Base-by-base conservation (phyloP, 352 stramenopile species). In the Globisporangium paroecandrum region DNA sequence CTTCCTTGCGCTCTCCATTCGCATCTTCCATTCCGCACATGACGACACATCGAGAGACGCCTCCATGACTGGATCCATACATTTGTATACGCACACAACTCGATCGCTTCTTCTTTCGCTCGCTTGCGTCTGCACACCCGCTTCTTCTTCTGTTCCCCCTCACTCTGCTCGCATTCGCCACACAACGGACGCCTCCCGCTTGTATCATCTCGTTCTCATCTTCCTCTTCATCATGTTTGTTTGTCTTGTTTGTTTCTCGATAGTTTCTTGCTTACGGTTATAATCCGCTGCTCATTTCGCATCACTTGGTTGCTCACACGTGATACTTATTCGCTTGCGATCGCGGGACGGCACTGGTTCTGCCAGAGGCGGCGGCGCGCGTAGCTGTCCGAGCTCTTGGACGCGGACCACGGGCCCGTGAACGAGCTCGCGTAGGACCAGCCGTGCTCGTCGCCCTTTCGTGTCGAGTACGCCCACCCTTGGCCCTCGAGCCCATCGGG, bases 381-480 rank as follows among this genome's bases (percentile, higher is more conserved):
- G 54, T 83, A 91, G 38, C 64, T 70, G 25, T 68, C 54, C 38
- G 71, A 75, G 20, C 70, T 54, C 36, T 68, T 65, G 1, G 58
- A 36, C 5, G 74, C 59, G 34, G 77, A 65, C 82, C 82, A 93
- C 12, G 85, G 82, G 0, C 85, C 83, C n/a, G 77, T 83, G 72
- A 85, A 89, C 9, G 77, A 86, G 29, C 71, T 75, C 9, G 82
- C 79, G 61, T 93, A 93, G 64, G 89, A 66, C 85, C 85, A 93
- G 27, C 85, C 85, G 65, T 91, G 76, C 13, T 85, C 69, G 62
- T 91, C 85, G 58, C 82, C 81, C 32, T 82, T 85, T 65, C 83
- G 77, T 38, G 78, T 89, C 29, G 78, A 83, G 71, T 89, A 91
- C 9, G 78, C 77, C 83, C 83, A 92, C 20, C 83, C 81, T 13